phyloP scores from a whole-genome alignment of 1,284 basidiomycete species.

The Trametes polyzona region DNA sequence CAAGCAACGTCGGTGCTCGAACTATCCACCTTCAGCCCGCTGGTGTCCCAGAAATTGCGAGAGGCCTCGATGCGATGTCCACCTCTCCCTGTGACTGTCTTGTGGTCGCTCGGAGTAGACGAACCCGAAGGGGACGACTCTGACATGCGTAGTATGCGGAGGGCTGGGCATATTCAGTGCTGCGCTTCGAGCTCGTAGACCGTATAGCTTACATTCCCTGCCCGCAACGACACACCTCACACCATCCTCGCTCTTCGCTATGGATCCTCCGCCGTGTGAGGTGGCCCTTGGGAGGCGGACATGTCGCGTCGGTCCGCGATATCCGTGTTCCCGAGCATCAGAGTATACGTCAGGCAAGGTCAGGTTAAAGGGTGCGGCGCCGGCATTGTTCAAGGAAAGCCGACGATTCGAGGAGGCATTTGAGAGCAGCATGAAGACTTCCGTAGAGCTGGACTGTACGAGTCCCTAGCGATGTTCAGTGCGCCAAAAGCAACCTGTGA shows the following conservation, averaged over 20 bases:
- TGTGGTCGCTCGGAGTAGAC: constrained; percentile 48
- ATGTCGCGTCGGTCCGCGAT: constrained; percentile 49
- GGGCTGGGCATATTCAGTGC: too few species aligned
- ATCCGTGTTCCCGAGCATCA: constrained; percentile 49
- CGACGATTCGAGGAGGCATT: constrained; percentile 16
- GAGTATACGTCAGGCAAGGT: constrained; percentile 40
- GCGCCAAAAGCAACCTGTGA: too few species aligned
- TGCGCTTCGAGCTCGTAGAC: too few species aligned
- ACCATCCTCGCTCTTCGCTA: constrained; percentile 70
- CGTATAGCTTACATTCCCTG: constrained; percentile 61
- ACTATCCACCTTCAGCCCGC: constrained; percentile 75
- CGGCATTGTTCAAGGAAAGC: constrained; percentile 11
- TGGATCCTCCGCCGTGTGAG: constrained; percentile 60
- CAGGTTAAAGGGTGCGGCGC: constrained; percentile 11
- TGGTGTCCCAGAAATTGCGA: constrained; percentile 74
- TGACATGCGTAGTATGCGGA: constrained; percentile 65
- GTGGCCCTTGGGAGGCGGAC: constrained; percentile 61
- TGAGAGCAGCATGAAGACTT: constrained; percentile 7
- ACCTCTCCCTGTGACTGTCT: constrained; percentile 55
- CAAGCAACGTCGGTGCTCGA: constrained; percentile 81
- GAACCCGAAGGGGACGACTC: constrained; percentile 42
- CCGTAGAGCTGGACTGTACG: too few species aligned
- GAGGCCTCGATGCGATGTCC: constrained; percentile 68
- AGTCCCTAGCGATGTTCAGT: too few species aligned
- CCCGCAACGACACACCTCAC: constrained; percentile 70